Base-by-base conservation (phyloP, 441 rosid genomes). In the Francoa sonchifolia region DNA sequence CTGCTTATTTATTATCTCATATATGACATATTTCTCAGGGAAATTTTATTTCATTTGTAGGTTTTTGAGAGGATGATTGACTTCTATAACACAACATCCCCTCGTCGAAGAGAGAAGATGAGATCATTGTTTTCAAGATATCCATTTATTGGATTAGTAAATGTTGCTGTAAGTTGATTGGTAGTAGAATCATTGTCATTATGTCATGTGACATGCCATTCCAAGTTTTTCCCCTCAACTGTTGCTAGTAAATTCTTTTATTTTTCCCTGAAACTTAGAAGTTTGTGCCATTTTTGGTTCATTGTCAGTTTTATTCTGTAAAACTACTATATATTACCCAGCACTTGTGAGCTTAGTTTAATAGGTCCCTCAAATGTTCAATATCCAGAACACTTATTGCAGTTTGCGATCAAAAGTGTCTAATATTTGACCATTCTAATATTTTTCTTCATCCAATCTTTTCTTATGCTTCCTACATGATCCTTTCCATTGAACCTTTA, bases 111-210 rank as follows among this genome's bases (percentile, higher is more conserved):
- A 54, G 70, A 55, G 67, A 67, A 61, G 59, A 42, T 69, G 55
- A 73, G 58, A 42, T 46, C 58, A 27, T 30, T 60, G 52, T 65
- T 77, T 61, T 58, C 71, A 26, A 68, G 69, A 12, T 55, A 60
- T 46, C 99, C 97, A 14, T 69, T 59, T 57, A 60, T 68, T 61
- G 99, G 94, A 50, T 63, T 92, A 52, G 65, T 92, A 56, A 83
- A 83, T 67, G 69, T 87, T 45, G 96, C 94, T 62, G 99, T 92
- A 74, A 92, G 96, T 72, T 49, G 23, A 34, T 44, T 47, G 39
- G 56, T n/a, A n/a, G n/a, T n/a, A n/a, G n/a, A n/a, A 8, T 59
- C 31, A 25, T 19, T 47, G 26, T 40, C 42, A 31, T 30, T 19
- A 38, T 19, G 12, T 48, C 29, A 10, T 30, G 4, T 14, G 21